Base-by-base conservation (phyloP, 805 yeast species). In the Tetrapisispora iriomotensis region DNA sequence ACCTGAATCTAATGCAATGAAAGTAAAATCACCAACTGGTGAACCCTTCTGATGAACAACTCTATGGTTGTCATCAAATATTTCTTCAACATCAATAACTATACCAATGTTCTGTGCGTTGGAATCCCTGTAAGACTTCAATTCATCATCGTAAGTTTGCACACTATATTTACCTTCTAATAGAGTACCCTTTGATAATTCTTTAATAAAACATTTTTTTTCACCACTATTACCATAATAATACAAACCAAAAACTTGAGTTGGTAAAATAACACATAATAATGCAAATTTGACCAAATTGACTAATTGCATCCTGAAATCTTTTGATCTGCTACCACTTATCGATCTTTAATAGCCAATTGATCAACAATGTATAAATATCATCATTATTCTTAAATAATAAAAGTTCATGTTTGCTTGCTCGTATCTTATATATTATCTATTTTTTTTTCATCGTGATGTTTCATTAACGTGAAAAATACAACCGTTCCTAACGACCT, bases 21-120 rank as follows among this genome's bases (percentile, higher is more conserved):
- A 81, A 8, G 85, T 73, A 54, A 82, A 79, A 45, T 79, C 82
- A 23, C 87, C 86, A 29, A 63, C 61, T 29, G 85, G 74, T 8
- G 73, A 58, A 28, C 79, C 75, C 59, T 74, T 79, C 55, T 80
- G 88, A 44, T 75, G 74, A 21, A 77, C 82, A 40, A 82, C 88
- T 50, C 81, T 66, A 56, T 82, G 84, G 61, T 82, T 75, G 59
- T 79, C 79, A 60, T 82, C 88, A 48, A 82, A 82, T 8, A 84
- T 79, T 55, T 78, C 84, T 45, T 72, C 78, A 14, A 73, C 69
- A 41, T 67, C 71, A 33, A 68, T 56, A 15, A 63, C 51, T 13
- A 68, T 58, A 17, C 66, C 66, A 18, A 66, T 42, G 30, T 64
- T 65, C 34, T 65, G 58, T 19, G 51, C 42, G 38, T 61, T 54